Evolutionary conservation across 31 red algal species (phyloP).

Genomic region (Porphyra umbilicalis): DNA sequence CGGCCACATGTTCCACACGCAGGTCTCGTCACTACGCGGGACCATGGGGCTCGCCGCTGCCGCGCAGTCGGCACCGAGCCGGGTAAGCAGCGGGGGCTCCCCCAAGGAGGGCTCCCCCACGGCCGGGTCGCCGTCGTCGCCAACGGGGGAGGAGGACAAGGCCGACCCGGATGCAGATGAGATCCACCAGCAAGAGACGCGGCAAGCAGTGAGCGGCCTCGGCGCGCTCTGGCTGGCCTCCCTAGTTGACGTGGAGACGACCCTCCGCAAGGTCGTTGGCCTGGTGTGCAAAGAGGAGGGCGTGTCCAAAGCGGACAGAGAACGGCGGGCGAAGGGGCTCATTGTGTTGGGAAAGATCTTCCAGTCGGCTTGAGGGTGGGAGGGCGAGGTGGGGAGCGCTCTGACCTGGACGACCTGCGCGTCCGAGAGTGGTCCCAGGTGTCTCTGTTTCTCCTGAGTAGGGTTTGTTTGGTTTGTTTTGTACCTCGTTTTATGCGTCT

Average conservation of each 20-base stretch:
- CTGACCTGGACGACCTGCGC: no score
- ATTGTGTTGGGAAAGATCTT: constrained; percentile 39
- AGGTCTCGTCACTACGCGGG: constrained; percentile 37
- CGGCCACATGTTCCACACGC: constrained; percentile 24
- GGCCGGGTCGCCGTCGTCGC: neutral
- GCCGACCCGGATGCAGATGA: neutral
- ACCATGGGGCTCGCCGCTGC: constrained; percentile 31
- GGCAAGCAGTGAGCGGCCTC: constrained; percentile 31
- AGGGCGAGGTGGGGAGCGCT: no score
- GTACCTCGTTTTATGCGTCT: no score
- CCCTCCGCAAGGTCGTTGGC: constrained; percentile 31
- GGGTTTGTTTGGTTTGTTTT: no score
- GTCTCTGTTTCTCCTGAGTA: no score
- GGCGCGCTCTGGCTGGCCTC: constrained; percentile 56
- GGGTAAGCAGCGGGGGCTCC: neutral
- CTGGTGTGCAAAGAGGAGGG: constrained; percentile 12
- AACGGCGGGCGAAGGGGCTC: constrained; percentile 27
- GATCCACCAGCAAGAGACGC: constrained; percentile 29
- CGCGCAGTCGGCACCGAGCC: constrained; percentile 6
- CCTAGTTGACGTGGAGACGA: constrained; percentile 47
- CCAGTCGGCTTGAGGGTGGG: constrained; percentile 47
- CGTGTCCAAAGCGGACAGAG: neutral
- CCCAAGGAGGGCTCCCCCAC: no score
- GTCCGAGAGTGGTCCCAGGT: no score
- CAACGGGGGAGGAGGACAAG: neutral